Base-by-base conservation (phyloP, 345 rosid genomes). In the Eutrema japonicum region DNA sequence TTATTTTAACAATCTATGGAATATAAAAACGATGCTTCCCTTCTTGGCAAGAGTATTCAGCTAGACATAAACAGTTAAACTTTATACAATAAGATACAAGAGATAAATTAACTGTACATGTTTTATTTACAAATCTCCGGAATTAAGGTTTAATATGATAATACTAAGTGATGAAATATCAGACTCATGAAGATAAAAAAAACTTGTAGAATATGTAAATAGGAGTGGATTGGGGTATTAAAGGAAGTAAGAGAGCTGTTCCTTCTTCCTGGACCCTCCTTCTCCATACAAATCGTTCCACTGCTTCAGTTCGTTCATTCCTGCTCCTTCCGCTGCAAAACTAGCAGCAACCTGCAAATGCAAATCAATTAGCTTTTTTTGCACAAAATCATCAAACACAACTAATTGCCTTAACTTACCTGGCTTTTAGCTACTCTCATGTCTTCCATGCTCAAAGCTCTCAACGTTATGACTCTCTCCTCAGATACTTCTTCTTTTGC, bases 211-310 rank as follows among this genome's bases (percentile, higher is more conserved):
- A 40, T 47, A 74, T 49, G 60, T 67, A 18, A 6, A 33, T 29
- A 52, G 35, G 37, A 26, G 51, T 68, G 35, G 38, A 11, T 50
- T 22, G 10, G 27, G 48, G 3, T 55, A 64, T 50, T 85, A 94
- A 32, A 94, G 93, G 89, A 94, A 91, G 86, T 91, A 94, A 63
- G 92, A 79, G 43, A 91, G 78, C 51, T 94, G 96, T 56, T 89
- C 85, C 83, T 91, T 91, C 85, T 89, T 94, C 81, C 96, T 94
- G 13, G 97, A 86, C 43, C 98, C 98, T 45, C 97, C 97, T 88
- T 89, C 97, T 64, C 97, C 96, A 35, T 88, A 88, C 73, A 87
- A 59, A 3, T 94, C 96, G 7, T 94, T 94, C 98, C 98, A 94
- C 67, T 89, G 94, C 79, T 87, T 91, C 61, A 94, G 85, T 85